Evolutionary conservation across 805 yeast genomes (phyloP).

Genomic region (Barnettozyma californica): DNA sequence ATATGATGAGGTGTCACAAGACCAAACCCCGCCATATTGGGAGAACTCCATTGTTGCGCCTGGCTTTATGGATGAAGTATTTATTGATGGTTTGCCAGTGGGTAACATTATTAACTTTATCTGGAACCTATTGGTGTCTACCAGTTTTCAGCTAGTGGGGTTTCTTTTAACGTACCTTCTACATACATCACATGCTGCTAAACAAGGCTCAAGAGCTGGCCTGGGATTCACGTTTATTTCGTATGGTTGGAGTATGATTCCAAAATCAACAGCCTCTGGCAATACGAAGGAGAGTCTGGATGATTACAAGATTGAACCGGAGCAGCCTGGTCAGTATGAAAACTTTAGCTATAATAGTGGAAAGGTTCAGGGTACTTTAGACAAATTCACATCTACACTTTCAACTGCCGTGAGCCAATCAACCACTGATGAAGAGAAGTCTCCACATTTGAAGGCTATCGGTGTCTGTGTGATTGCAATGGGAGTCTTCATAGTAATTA

Average conservation of each 20-base stretch:
- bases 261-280: slow-evolving; percentile 31
- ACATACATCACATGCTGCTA: slow-evolving; percentile 96
- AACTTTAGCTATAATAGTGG: slow-evolving; percentile 32
- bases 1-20: slow-evolving; percentile 93
- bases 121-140: slow-evolving; percentile 85
- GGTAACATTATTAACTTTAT: slow-evolving; percentile 84
- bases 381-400: slow-evolving; percentile 20
- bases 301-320: slow-evolving; percentile 42
- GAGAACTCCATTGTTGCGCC: slow-evolving; percentile 81
- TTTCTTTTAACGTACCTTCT: slow-evolving; percentile 83
- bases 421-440: slow-evolving; percentile 4
- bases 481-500: slow-evolving; percentile 61
- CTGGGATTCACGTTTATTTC: slow-evolving; percentile 78
- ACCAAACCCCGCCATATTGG: slow-evolving; percentile 95
- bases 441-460: slow-evolving; percentile 29
- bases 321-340: slow-evolving; percentile 44
- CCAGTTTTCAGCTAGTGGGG: slow-evolving; percentile 93
- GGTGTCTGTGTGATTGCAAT: slow-evolving; percentile 60
- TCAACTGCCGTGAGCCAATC: slow-evolving; percentile 17
- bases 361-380: slow-evolving; percentile 23
- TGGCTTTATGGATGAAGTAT: slow-evolving; percentile 75
- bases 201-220: slow-evolving; percentile 91
- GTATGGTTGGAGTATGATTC: slow-evolving; percentile 56
- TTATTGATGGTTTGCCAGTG: slow-evolving; percentile 93
- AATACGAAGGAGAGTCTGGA: slow-evolving; percentile 19